Evolutionary conservation across 371 early-diverging fungal species (phyloP).

Genomic region (Mortierella sp.): DNA sequence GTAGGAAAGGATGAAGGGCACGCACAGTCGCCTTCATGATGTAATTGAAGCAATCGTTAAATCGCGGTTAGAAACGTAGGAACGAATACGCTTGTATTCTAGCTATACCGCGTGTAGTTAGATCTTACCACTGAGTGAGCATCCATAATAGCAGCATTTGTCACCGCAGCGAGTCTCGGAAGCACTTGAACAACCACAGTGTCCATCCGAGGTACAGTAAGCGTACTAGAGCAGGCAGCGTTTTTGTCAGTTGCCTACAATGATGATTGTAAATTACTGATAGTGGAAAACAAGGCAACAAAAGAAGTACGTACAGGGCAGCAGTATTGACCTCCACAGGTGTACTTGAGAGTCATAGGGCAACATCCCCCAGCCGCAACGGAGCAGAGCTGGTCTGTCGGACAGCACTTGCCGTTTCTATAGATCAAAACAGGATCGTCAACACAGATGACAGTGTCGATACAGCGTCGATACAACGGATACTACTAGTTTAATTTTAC

Average conservation of each 20-base stretch:
- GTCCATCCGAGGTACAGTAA: slow-evolving; percentile 11
- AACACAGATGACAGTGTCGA: too few species aligned
- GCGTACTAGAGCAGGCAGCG: background rate
- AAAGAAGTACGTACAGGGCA: slow-evolving; percentile 19
- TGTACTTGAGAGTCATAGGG: slow-evolving; percentile 2
- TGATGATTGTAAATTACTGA: background rate
- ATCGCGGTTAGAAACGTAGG: too few species aligned
- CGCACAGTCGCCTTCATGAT: background rate
- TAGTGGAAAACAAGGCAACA: background rate
- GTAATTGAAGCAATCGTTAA: background rate
- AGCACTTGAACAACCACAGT: slow-evolving; percentile 12
- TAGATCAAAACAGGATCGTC: background rate
- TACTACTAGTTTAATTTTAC: background rate
- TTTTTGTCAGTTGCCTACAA: background rate
- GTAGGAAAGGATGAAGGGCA: slow-evolving; percentile 5
- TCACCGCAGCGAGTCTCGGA: slow-evolving; percentile 15
- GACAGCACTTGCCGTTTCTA: slow-evolving; percentile 23
- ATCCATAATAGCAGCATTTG: slow-evolving; percentile 18
- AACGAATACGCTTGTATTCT: too few species aligned
- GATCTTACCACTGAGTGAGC: slow-evolving; percentile 12
- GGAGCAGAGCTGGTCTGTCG: slow-evolving; percentile 8
- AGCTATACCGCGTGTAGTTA: too few species aligned
- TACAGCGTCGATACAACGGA: background rate
- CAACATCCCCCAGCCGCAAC: slow-evolving; percentile 17
- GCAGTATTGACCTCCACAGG: slow-evolving; percentile 19